These are phyloP conservation scores for Aspergillus eucalypticola DNA, from an alignment of 2,329 filamentous ascomycete genomes.

Conservation along the genomic window DNA sequence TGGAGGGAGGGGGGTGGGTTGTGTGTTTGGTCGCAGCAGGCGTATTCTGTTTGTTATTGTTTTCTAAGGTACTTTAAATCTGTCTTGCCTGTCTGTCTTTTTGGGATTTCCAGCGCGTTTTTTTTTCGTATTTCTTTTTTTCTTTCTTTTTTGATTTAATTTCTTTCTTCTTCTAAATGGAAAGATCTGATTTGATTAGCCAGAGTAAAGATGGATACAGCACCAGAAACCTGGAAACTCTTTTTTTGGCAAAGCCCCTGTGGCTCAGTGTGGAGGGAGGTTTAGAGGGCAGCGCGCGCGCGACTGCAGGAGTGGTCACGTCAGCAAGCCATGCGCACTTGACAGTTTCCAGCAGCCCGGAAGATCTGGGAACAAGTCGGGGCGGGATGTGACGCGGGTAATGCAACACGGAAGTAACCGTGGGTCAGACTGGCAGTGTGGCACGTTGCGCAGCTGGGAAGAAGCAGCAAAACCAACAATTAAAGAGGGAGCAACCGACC, in stretches of 20 bases:
- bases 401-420: constrained; percentile 34
- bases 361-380: constrained; percentile 18
- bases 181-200: constrained; percentile 16
- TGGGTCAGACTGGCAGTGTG: constrained; percentile 31
- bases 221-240: constrained; percentile 13
- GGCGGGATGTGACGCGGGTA: constrained; percentile 25
- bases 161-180: constrained; percentile 5
- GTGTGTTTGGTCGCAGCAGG: constrained; percentile 16
- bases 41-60: constrained; percentile 10
- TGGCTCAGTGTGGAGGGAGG: constrained; percentile 10
- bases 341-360: constrained; percentile 12
- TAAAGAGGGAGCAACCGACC: constrained; percentile 6
- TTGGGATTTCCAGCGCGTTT: neutral
- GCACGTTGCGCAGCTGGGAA: constrained; percentile 33
- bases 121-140: constrained; percentile 9
- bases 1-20: constrained; percentile 5
- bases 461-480: constrained; percentile 11
- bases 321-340: constrained; percentile 26
- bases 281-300: constrained; percentile 16
- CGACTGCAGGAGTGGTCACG: constrained; percentile 25
- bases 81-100: neutral
- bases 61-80: constrained; percentile 5
- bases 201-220: constrained; percentile 6
- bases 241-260: constrained; percentile 5
- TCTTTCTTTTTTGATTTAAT: constrained; percentile 6